Evolutionary conservation across 2,329 filamentous ascomycete genomes (phyloP), one percentile per base, ranked within the genome.

Genomic region (Colletotrichum simmondsii): DNA sequence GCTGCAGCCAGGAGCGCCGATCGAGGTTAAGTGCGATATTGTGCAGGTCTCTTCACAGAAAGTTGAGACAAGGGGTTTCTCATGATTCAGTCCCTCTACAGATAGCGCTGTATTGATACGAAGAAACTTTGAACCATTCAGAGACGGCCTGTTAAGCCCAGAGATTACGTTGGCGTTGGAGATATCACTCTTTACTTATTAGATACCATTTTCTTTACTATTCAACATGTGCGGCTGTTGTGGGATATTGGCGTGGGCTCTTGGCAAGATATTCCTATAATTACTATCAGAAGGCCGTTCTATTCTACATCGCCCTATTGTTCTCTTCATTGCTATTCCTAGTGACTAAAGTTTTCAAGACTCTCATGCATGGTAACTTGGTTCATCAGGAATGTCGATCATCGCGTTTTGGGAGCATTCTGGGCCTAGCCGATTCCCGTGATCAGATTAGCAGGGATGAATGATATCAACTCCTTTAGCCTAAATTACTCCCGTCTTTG

Each of bases 11-110:
- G 19, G 53, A 1, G 67, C 53, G 2, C 67, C 71, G 12, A 73
- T 73, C 16, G 56, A 61, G n/a, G 32, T 73, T 54, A 60, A 59
- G 16, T 56, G 32, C 24, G 71, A 71, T 22, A 66, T 71, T 42
- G 67, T 73, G 24, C 71, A 71, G 49, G 5, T 61, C 35, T 19
- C 60, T 8, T 65, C 71, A 14, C 56, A 52, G 10, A 60, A n/a
- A 10, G 56, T 49, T 12, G 67, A 71, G 12, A 26, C 49, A 10
- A 57, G 37, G 30, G 26, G 42, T 5, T 61, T 71, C 37, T 35
- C 54, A 19, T 72, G n/a, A 71, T 19, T 19, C 42, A 49, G 19
- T 22, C 7, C 19, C 8, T 49, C 16, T n/a, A 19, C 19, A n/a
- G 1, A 49, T 49, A 2, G 8, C 11, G 19, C 5, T 49, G 42